Evolutionary conservation across 2,329 filamentous ascomycete genomes (phyloP), one percentile per base, ranked within the genome.

Genomic region (Colletotrichum acutatum): DNA sequence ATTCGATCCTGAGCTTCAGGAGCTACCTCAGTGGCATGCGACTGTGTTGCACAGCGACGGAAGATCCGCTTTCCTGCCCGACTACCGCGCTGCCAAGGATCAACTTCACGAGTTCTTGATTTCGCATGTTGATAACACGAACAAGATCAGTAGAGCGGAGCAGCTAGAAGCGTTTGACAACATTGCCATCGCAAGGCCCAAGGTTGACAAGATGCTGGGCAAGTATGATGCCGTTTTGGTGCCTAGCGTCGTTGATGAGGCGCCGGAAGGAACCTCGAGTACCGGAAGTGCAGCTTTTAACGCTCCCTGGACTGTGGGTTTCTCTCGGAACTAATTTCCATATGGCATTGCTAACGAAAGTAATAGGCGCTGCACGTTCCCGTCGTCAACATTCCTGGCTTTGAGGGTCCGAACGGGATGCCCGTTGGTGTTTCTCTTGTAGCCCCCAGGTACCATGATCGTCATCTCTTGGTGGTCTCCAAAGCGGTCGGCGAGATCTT

Each of bases 381-480:
- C 0, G 89, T 90, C 0, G 80, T 92, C n/a, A 92, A 93, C 72
- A 79, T 93, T 0, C 90, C 90, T 0, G 91, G 90, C 0, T 92
- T 93, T 75, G 80, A 83, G 42, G 90, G 91, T 28, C 63, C 74
- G 2, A 77, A 79, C n/a, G 80, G 78, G 22, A 83, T 93, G 84
- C 91, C 91, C 0, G 85, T 93, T 49, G 91, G 91, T 0, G 71
- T 91, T 16, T 88, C 86, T 0, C 78, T 90, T 0, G 85, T 90
- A 0, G 84, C 84, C 0, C 81, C 85, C 1, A 79, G 88, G 6
- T 89, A 85, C 74, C 79, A 77, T 1, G 87, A 90, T 76, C 78
- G 82, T 52, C 82, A 84, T 62, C 80, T 88, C 24, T 77, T 89
- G 49, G 78, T 79, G 52, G 84, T 84, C 0, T 82, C 82, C n/a